Percentiles rank a stretch among this genome's conserved stretches.
These are phyloP conservation scores for Solanum paucissectum DNA, from an alignment of 257 asterid species.

Conservation along the genomic window DNA sequence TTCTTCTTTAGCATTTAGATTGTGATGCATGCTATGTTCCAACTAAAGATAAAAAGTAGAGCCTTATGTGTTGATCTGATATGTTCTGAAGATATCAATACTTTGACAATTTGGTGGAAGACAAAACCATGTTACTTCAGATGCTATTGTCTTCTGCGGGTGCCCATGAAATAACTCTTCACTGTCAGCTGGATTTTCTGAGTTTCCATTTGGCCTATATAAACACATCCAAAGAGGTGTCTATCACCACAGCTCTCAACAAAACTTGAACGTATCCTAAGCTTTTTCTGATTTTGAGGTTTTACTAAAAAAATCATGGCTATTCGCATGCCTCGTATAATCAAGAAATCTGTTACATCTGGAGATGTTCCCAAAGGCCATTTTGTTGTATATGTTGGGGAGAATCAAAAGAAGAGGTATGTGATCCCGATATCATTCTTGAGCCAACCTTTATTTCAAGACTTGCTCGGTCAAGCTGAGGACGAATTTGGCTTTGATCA, in stretches of 20 bases:
- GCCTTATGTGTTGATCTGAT: background rate
- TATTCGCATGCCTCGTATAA: background rate
- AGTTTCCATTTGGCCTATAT: background rate
- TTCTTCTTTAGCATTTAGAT: background rate
- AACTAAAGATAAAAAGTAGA: background rate
- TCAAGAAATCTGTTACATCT: background rate
- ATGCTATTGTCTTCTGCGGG: background rate
- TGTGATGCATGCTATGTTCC: background rate
- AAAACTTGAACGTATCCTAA: background rate
- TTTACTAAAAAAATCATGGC: background rate
- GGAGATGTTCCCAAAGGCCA: constrained; percentile 44
- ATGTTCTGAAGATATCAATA: background rate
- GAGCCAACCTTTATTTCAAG: constrained; percentile 34
- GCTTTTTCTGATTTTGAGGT: background rate
- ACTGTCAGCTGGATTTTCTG: background rate
- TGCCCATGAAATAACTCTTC: background rate
- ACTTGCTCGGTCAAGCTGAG: background rate
- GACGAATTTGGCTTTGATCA: constrained; percentile 8
- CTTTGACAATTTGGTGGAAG: background rate
- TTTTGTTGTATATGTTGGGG: constrained; percentile 44
- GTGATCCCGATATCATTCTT: constrained; percentile 22
- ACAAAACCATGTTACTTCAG: background rate
- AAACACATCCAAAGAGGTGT: background rate
- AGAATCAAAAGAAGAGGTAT: constrained; percentile 20
- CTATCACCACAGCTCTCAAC: background rate